Evolutionary conservation across 495 filamentous ascomycete species (phyloP), one percentile per base, ranked within the genome.

Genomic region (Daldinia decipiens): DNA sequence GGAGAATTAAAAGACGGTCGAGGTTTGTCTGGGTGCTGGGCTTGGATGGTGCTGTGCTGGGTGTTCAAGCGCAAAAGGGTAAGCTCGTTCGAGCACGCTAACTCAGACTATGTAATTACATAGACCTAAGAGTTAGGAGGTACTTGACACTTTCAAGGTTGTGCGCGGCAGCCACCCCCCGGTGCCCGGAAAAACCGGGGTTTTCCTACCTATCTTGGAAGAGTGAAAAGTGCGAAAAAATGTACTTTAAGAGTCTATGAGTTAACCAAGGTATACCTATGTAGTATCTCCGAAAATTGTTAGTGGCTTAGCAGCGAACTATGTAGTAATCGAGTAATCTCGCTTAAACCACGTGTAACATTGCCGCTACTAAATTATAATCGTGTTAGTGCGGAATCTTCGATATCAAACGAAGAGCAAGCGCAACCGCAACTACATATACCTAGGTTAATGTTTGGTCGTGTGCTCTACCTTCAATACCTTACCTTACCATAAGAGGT

Each of bases 131-230:
- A 56, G 38, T 2, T 24, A 32, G 21, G 55, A 32, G 21, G 55
- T 21, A 26, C 61, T 47, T 11, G 21, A 59, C n/a, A 57, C 56
- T 67, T 53, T 4, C 43, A 57, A 36, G 57, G 38, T 64, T 70
- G 39, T 70, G 53, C 29, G 61, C 51, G 61, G 61, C 5, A 65
- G 26, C 38, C 24, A 43, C 31, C 39, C 68, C 68, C 56, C 38
- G 51, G 34, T 39, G 38, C 61, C 56, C 62, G 51, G 57, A 21
- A 65, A 61, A 72, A 61, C 70, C 56, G 65, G 65, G 65, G 60
- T 45, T 67, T 39, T 57, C 47, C 45, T 43, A 59, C 47, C 45
- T 43, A 59, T 59, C 34, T 31, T 31, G 15, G 24, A 53, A 17
- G 26, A 12, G 24, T 53, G 24, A 53, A 17, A 13, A 12, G 24